A percentile compares a stretch with the other conserved stretches of the same genome.
Evolutionary conservation across 805 yeast genomes (phyloP).

Genomic region (Pichia nanzhaoensis): DNA sequence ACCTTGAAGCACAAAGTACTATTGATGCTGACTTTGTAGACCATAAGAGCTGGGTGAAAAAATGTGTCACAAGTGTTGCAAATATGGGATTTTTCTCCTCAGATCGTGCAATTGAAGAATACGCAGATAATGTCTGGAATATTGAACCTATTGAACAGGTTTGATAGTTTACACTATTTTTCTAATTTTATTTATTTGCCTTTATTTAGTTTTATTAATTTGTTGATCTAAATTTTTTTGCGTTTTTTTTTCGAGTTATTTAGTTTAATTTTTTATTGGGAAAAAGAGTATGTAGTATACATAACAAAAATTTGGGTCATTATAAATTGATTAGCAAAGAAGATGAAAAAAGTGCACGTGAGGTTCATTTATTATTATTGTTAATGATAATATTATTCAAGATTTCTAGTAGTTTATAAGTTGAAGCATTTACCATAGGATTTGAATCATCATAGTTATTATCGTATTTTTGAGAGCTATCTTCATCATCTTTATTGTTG

Average conservation of each 20-base stretch:
- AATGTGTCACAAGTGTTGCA: conserved; percentile 73
- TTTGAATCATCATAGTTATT: no score
- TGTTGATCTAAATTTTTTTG: no score
- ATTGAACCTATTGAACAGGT: conserved; percentile 53
- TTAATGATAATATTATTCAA: no score
- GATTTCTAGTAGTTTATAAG: no score
- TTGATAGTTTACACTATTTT: not conserved
- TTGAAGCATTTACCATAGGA: no score
- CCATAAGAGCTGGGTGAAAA: conserved; percentile 69
- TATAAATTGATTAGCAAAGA: no score
- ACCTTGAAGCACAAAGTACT: conserved; percentile 70
- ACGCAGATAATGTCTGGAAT: conserved; percentile 90
- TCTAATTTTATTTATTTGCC: not conserved
- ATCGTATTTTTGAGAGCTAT: not conserved
- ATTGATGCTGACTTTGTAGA: conserved; percentile 64
- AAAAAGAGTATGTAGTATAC: not conserved
- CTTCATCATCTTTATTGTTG: not conserved
- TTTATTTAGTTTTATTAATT: not conserved
- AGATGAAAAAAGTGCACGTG: no score
- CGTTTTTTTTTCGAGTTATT: no score
- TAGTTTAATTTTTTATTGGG: no score
- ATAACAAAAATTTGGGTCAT: no score
- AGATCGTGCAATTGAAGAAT: conserved; percentile 87
- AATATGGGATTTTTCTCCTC: conserved; percentile 90
- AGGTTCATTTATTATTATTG: no score